A percentile compares a stretch with the other conserved stretches of the same genome.
phyloP scores from a whole-genome alignment of 1,284 basidiomycete species.

The Kalmanozyma brasiliensis region DNA sequence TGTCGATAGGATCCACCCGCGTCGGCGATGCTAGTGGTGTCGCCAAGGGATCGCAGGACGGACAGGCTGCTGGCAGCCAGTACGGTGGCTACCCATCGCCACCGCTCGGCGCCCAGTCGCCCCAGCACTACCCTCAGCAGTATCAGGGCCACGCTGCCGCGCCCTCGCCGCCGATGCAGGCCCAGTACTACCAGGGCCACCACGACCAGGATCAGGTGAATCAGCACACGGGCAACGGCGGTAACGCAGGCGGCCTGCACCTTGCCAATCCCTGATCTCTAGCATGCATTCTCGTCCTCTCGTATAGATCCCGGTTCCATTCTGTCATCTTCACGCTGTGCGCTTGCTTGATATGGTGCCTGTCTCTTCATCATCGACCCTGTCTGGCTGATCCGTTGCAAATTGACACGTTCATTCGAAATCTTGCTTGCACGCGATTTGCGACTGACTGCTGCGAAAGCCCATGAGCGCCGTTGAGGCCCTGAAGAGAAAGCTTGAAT shows the following conservation, averaged over 20 bases:
- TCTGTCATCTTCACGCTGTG: too few relatives aligned
- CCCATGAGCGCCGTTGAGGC: too few relatives aligned
- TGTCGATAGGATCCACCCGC: constrained; percentile 33
- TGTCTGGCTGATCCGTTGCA: neutral
- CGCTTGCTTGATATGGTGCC: neutral
- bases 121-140: constrained; percentile 39
- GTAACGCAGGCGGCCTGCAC: constrained; percentile 24
- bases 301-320: constrained; percentile 4
- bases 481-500: too few relatives aligned
- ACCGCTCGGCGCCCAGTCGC: constrained; percentile 16
- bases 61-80: constrained; percentile 24
- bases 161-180: constrained; percentile 20
- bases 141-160: constrained; percentile 24
- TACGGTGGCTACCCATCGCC: constrained; percentile 40
- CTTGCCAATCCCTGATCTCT: constrained; percentile 51
- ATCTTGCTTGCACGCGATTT: too few relatives aligned
- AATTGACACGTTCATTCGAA: neutral
- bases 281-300: constrained; percentile 3
- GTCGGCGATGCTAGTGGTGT: constrained; percentile 22
- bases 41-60: constrained; percentile 36
- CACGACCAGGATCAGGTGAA: constrained; percentile 15
- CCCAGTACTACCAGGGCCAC: constrained; percentile 29
- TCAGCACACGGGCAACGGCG: constrained; percentile 13
- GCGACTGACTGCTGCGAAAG: too few relatives aligned
- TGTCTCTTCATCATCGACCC: neutral